These are phyloP conservation scores for Blastobotrys indianensis DNA, from an alignment of 1,139 yeast genomes.

Conservation along the genomic window DNA sequence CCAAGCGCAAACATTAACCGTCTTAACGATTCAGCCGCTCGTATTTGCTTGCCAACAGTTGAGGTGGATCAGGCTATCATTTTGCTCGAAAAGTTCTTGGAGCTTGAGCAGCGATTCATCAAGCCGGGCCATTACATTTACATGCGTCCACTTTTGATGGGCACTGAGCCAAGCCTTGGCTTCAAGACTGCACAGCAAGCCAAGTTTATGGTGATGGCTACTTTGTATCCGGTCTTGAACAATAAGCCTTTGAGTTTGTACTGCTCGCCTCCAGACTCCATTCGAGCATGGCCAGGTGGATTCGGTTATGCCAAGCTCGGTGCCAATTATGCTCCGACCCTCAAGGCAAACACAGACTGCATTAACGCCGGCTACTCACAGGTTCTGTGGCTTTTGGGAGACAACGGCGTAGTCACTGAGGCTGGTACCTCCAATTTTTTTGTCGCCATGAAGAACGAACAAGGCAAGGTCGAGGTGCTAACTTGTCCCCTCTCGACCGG, in stretches of 20 bases:
- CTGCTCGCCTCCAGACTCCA: slow-evolving; percentile 34
- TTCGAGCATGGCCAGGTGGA: slow-evolving; percentile 46
- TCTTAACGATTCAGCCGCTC: slow-evolving; percentile 38
- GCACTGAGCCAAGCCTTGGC: slow-evolving; percentile 37
- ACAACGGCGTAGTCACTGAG: slow-evolving; percentile 38
- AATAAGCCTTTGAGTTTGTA: slow-evolving; percentile 37
- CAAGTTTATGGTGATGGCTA: slow-evolving; percentile 37
- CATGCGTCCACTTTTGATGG: slow-evolving; percentile 32
- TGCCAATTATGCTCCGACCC: slow-evolving; percentile 44
- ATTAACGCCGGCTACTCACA: slow-evolving; percentile 38
- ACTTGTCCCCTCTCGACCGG: slow-evolving; percentile 41
- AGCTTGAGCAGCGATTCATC: slow-evolving; percentile 33
- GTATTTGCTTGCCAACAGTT: slow-evolving; percentile 39
- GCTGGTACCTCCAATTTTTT: slow-evolving; percentile 45
- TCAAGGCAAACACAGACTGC: slow-evolving; percentile 37
- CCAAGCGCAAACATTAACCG: slow-evolving; percentile 40
- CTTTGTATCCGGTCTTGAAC: slow-evolving; percentile 31
- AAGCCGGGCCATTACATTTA: slow-evolving; percentile 31
- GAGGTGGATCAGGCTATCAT: slow-evolving; percentile 38
- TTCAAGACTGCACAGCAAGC: slow-evolving; percentile 37
- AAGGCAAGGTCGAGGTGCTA: slow-evolving; percentile 37
- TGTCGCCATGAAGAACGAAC: slow-evolving; percentile 33
- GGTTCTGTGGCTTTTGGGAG: slow-evolving; percentile 43
- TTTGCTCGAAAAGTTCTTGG: slow-evolving; percentile 35
- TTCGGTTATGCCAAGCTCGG: slow-evolving; percentile 43